Evolutionary conservation across 1,139 yeast genomes (phyloP).

Genomic region (Saccharomyces hybrid): DNA sequence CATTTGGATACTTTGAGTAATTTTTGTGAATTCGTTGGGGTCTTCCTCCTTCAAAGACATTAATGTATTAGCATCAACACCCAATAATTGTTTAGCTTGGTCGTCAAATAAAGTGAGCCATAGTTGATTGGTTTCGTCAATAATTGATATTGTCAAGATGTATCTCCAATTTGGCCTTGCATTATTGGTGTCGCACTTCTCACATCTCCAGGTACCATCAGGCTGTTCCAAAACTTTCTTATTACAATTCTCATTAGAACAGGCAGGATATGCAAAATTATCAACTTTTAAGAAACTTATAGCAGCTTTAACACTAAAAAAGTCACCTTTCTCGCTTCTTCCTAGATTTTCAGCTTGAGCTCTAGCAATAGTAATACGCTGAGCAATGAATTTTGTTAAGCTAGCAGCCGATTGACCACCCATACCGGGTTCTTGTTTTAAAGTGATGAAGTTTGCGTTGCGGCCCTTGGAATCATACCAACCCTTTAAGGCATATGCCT

Average conservation of each 20-base stretch:
- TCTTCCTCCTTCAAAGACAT: slow-evolving; percentile 44
- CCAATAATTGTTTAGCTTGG: slow-evolving; percentile 63
- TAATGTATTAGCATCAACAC: slow-evolving; percentile 62
- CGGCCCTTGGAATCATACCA: slow-evolving; percentile 87
- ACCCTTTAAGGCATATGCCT: slow-evolving; percentile 81
- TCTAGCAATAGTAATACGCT: slow-evolving; percentile 58
- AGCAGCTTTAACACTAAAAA: slow-evolving; percentile 65
- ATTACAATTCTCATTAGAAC: slow-evolving; percentile 65
- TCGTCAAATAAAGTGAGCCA: slow-evolving; percentile 89
- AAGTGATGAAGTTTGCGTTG: slow-evolving; percentile 51
- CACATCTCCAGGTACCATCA: slow-evolving; percentile 87
- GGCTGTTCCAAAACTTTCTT: slow-evolving; percentile 70
- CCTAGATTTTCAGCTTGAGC: slow-evolving; percentile 70
- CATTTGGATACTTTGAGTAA: slow-evolving; percentile 50
- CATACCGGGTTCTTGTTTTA: slow-evolving; percentile 39
- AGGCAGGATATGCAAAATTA: slow-evolving; percentile 85
- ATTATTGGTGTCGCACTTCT: slow-evolving; percentile 69
- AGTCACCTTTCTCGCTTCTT: slow-evolving; percentile 67
- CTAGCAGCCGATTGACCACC: slow-evolving; percentile 27
- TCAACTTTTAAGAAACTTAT: slow-evolving; percentile 65
- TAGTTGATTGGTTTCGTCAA: slow-evolving; percentile 74
- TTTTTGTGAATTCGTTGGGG: slow-evolving; percentile 41
- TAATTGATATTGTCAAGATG: slow-evolving; percentile 59
- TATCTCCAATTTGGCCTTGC: slow-evolving; percentile 71
- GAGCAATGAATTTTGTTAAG: slow-evolving; percentile 29